Conservation (phyloP, 176 grass and related monocot genomes). For the Hordeum vulgare region DNA sequence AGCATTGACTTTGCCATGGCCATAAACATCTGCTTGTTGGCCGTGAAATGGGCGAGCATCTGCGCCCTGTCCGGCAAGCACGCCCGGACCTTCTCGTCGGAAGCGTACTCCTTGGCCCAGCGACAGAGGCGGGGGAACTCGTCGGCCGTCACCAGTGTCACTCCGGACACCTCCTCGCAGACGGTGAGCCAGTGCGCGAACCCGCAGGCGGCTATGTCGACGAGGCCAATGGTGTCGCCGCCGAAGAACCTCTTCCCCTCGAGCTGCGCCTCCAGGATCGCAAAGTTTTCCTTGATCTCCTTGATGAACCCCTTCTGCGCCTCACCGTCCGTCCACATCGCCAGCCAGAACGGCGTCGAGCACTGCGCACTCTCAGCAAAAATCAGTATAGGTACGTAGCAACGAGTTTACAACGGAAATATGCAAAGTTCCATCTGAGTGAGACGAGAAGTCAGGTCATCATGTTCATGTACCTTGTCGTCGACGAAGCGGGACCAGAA, state of each 20-base stretch:
- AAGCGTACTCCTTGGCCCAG: slow-evolving; percentile 26
- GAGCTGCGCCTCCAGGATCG: slow-evolving; percentile 32
- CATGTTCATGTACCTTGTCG: slow-evolving; percentile 19
- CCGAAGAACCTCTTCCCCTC: slow-evolving; percentile 44
- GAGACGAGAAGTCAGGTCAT: neutral
- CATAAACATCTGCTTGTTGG: neutral
- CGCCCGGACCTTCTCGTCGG: neutral
- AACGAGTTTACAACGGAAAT: neutral
- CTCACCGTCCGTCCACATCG: slow-evolving; percentile 37
- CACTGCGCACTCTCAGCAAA: neutral
- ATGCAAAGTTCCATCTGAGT: neutral
- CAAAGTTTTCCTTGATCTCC: slow-evolving; percentile 32
- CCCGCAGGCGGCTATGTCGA: slow-evolving; percentile 18
- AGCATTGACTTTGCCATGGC: neutral
- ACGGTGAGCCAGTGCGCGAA: slow-evolving; percentile 29
- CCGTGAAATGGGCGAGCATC: slow-evolving; percentile 7
- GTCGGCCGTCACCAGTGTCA: slow-evolving; percentile 11
- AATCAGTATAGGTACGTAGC: neutral
- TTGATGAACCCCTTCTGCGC: slow-evolving; percentile 6
- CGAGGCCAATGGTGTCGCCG: slow-evolving; percentile 31
- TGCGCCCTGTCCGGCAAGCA: slow-evolving; percentile 27
- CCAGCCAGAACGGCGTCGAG: slow-evolving; percentile 3
- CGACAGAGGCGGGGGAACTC: slow-evolving; percentile 17
- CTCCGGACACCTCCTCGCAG: slow-evolving; percentile 27
- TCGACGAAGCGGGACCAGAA: slow-evolving; percentile 49